Evolutionary conservation across 177 flowering plant genomes (phyloP).

Genomic region (Vitis hybrid): DNA sequence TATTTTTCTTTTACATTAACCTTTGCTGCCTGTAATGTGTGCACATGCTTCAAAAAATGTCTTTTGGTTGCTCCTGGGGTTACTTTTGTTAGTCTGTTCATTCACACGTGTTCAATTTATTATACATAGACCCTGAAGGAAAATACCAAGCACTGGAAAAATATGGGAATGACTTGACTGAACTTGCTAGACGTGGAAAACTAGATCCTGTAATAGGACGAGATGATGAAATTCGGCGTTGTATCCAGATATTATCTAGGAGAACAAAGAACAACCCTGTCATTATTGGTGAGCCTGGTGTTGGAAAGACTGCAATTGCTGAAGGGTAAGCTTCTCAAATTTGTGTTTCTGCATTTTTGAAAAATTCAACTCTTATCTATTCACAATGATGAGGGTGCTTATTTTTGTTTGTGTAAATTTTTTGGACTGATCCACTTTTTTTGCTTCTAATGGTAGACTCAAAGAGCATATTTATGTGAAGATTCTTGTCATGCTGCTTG

Average conservation of each 20-base stretch:
- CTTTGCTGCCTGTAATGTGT: no score
- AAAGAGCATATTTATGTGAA: neutral
- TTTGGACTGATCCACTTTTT: neutral
- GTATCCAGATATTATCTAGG: conserved; percentile 80
- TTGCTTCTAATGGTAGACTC: neutral
- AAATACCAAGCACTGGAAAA: conserved; percentile 82
- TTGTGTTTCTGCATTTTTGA: neutral
- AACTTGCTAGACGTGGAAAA: conserved; percentile 82
- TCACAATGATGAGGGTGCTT: neutral
- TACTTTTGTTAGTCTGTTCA: neutral
- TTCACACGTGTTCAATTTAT: neutral
- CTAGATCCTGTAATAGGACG: conserved; percentile 94
- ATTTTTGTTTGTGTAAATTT: neutral
- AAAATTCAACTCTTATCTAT: neutral
- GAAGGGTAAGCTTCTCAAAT: conserved; percentile 61
- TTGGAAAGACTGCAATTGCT: conserved; percentile 93
- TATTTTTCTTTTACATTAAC: no score
- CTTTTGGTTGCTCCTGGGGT: neutral
- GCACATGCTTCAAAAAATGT: no score
- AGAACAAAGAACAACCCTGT: conserved; percentile 92
- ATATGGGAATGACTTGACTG: conserved; percentile 85
- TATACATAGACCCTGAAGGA: conserved; percentile 76
- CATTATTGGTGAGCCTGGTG: conserved; percentile 94
- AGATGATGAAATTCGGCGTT: conserved; percentile 92
- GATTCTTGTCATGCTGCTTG: neutral